phyloP scores from a whole-genome alignment of 2,329 filamentous ascomycete species.

The Trichoderma endophyticum region DNA sequence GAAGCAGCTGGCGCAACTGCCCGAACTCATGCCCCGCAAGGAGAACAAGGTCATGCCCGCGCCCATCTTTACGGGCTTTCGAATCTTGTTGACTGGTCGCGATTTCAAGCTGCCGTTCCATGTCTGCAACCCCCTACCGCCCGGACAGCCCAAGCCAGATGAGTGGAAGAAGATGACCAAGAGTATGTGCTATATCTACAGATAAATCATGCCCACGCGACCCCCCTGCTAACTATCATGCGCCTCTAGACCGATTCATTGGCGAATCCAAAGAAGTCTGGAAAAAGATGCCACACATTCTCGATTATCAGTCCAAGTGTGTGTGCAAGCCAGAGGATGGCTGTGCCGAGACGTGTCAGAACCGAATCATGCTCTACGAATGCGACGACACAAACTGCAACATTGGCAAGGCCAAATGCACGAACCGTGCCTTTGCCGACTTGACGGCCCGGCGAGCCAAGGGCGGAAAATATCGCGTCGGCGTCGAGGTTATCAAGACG shows the following conservation, averaged over 20 bases:
- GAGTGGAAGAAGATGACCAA: conserved; percentile 91
- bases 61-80: conserved; percentile 75
- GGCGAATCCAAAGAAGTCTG: conserved; percentile 77
- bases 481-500: conserved; percentile 94
- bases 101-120: conserved; percentile 90
- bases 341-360: conserved; percentile 88
- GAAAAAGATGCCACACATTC: conserved; percentile 73
- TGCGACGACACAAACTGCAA: conserved; percentile 90
- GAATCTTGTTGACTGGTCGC: conserved; percentile 66
- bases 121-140: conserved; percentile 80
- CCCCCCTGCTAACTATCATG: conserved; percentile 25
- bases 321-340: conserved; percentile 74
- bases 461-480: conserved; percentile 84
- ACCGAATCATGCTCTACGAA: conserved; percentile 95
- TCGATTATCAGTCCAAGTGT: conserved; percentile 73
- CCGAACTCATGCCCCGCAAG: conserved; percentile 46
- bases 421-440: conserved; percentile 83
- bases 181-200: conserved; percentile 56
- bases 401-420: conserved; percentile 68
- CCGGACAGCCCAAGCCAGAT: conserved; percentile 84
- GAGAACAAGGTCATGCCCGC: conserved; percentile 63
- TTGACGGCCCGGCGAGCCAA: conserved; percentile 70
- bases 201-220: not conserved
- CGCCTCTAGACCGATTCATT: conserved; percentile 73
- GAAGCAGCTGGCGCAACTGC: conserved; percentile 47